Percentiles rank a stretch among this genome's conserved stretches.
Evolutionary conservation across 179 eudicot genomes (phyloP).

Genomic region (Amaranthus tricolor): DNA sequence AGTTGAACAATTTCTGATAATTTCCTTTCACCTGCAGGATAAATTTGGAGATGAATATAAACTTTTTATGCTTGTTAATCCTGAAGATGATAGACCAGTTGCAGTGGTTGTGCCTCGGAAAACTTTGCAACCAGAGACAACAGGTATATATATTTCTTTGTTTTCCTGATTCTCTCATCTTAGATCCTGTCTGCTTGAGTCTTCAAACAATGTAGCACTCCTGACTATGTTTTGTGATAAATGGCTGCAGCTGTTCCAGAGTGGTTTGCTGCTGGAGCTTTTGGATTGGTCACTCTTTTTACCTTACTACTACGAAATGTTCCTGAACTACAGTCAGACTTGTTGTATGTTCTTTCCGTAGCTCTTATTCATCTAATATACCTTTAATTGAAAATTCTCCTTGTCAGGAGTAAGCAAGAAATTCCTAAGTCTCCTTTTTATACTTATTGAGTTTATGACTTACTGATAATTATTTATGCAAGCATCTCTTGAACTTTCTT

Average conservation of each 20-base stretch:
- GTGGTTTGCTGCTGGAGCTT: conserved; percentile 93
- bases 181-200: conserved; percentile 5
- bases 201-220: neutral
- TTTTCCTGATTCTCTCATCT: neutral
- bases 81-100: conserved; percentile 97
- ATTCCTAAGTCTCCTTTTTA: neutral
- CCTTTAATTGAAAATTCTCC: neutral
- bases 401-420: conserved; percentile 1
- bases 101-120: conserved; percentile 92
- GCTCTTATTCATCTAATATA: conserved; percentile 9
- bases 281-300: conserved; percentile 92
- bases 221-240: conserved; percentile 13
- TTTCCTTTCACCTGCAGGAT: conserved; percentile 52
- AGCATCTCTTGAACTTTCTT: neutral
- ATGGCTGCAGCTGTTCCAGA: conserved; percentile 83
- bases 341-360: conserved; percentile 53
- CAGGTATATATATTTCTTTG: conserved; percentile 46
- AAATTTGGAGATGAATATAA: conserved; percentile 81
- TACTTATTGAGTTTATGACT: neutral
- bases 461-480: neutral
- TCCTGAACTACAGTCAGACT: conserved; percentile 81
- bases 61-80: conserved; percentile 78
- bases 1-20: neutral
- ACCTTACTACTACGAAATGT: conserved; percentile 92
- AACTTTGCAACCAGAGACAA: conserved; percentile 86